These are phyloP conservation scores for Neurospora pannonica DNA, from an alignment of 495 filamentous ascomycete species.

Conservation along the genomic window DNA sequence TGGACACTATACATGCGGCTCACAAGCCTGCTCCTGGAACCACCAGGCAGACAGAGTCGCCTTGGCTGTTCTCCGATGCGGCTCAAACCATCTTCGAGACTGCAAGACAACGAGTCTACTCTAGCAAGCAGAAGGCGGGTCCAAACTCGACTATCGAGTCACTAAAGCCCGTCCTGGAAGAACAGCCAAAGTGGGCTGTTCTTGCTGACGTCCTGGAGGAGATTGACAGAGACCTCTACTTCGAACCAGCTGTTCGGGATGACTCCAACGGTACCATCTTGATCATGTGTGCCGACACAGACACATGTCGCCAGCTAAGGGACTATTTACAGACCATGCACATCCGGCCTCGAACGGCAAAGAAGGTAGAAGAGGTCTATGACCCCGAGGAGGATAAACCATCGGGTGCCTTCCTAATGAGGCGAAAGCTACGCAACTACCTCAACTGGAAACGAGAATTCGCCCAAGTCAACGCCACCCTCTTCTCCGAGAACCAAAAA, in stretches of 20 bases:
- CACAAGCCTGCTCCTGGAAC: conserved; percentile 83
- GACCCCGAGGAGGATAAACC: conserved; percentile 45
- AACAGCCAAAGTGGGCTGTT: conserved; percentile 86
- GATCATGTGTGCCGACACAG: conserved; percentile 89
- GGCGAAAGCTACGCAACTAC: conserved; percentile 76
- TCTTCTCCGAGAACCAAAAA: conserved; percentile 72
- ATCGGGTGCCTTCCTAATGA: conserved; percentile 81
- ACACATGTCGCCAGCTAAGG: conserved; percentile 78
- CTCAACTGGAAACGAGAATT: conserved; percentile 88
- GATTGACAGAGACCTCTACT: conserved; percentile 84
- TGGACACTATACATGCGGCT: conserved; percentile 88
- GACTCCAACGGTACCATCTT: conserved; percentile 85
- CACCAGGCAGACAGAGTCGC: conserved; percentile 79
- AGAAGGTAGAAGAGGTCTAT: conserved; percentile 26
- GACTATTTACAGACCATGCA: conserved; percentile 91
- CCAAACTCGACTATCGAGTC: conserved; percentile 44
- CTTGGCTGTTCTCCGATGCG: conserved; percentile 94
- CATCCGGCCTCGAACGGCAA: conserved; percentile 46
- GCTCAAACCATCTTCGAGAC: conserved; percentile 90
- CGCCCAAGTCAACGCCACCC: conserved; percentile 64
- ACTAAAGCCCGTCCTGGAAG: conserved; percentile 84
- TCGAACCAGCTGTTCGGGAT: conserved; percentile 64
- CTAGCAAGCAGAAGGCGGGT: conserved; percentile 33
- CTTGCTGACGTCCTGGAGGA: conserved; percentile 82
- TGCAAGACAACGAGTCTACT: conserved; percentile 83